Base-by-base conservation (phyloP, 805 yeast species). In the Tetrapisispora nanseiensis region DNA sequence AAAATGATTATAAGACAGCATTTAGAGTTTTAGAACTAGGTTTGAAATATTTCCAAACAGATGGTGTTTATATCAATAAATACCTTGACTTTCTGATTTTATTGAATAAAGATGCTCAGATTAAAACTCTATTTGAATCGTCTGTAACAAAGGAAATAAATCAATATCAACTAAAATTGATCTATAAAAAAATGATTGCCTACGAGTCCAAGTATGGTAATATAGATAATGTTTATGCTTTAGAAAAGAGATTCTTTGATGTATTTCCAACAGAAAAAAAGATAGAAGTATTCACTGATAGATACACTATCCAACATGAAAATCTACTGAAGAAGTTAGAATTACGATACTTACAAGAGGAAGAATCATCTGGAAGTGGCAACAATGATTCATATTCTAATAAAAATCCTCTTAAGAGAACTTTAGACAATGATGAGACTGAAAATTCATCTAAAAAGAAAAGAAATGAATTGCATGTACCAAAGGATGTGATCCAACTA, bases 81-180 rank as follows among this genome's bases (percentile, higher is more conserved):
- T 90, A 90, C 59, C 66, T 90, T 51, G 75, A 80, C 46, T 89
- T 82, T 55, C 66, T 92, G 48, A 72, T 86, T 18, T 65, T 72
- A 46, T 69, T 74, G 22, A 82, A 81, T 55, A 83, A 80, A 52
- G 89, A 78, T 64, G 71, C 76, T 4, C 72, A 83, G 53, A 83
- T 87, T 15, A 80, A 90, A 51, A 84, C 86, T 8, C 69, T 86
- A 29, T 82, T 90, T 57, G 97, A 92, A 60, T 72, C 82, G 3
- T 78, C 87, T 0, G 69, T 82, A 9, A 75, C 80, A 9, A 77
- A 73, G 37, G 50, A 61, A 11, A 49, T 37, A 33, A 51, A 55
- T 30, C 36, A 53, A 4, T 59, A 56, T 6, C 66, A 68, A 41
- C 53, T 76, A 47, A 66, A 70, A 41, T 65, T 63, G 31, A 65